phyloP scores from a whole-genome alignment of 306 rosid species.

The Cicer yamashitae region DNA sequence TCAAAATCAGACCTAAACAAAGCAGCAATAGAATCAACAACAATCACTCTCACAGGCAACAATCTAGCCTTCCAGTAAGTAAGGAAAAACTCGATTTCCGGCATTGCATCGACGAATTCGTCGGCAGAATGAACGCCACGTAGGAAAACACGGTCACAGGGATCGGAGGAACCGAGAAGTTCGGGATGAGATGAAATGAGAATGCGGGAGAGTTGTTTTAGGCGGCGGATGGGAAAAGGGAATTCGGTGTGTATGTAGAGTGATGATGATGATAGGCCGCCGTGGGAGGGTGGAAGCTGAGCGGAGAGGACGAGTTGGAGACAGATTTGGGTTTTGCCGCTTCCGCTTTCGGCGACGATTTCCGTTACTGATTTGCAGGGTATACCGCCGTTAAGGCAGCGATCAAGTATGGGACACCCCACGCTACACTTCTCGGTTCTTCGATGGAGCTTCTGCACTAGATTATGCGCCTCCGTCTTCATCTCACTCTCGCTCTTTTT shows the following conservation, averaged over 20 bases:
- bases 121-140: constrained; percentile 56
- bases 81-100: constrained; percentile 54
- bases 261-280: constrained; percentile 80
- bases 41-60: constrained; percentile 64
- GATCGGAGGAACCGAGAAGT: constrained; percentile 41
- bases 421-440: constrained; percentile 56
- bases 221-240: constrained; percentile 84
- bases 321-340: constrained; percentile 89
- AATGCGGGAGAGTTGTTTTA: constrained; percentile 64
- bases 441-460: constrained; percentile 41
- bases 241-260: constrained; percentile 77
- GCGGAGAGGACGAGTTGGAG: constrained; percentile 85
- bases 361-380: constrained; percentile 81
- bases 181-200: constrained; percentile 40
- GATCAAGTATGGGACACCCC: constrained; percentile 77
- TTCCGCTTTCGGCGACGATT: constrained; percentile 77
- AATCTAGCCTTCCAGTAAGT: constrained; percentile 35
- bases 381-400: constrained; percentile 69
- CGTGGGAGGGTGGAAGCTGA: constrained; percentile 73
- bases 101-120: constrained; percentile 58
- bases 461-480: constrained; percentile 35
- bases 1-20: constrained; percentile 84
- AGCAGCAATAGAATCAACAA: constrained; percentile 89
- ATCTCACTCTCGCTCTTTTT: too few species aligned
- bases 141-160: constrained; percentile 55